A percentile compares a stretch with the other conserved stretches of the same genome.
These are phyloP conservation scores for Orbilia brochopaga DNA, from an alignment of 2,329 filamentous ascomycete species.

Conservation along the genomic window DNA sequence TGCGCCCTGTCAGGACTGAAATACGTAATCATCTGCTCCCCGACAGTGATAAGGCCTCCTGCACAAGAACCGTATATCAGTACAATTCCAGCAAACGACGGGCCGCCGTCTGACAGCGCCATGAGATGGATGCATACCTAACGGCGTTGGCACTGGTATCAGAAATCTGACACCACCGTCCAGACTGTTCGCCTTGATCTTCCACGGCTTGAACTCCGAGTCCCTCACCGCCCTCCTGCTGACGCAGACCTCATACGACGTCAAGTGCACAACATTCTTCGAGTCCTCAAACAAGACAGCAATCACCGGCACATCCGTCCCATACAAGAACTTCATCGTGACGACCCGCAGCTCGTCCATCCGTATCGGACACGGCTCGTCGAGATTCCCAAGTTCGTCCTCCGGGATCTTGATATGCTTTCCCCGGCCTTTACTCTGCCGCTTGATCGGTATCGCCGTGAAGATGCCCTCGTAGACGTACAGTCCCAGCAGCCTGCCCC, in stretches of 20 bases:
- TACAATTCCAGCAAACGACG: background rate
- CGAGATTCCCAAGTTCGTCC: slow-evolving; percentile 65
- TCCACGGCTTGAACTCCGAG: slow-evolving; percentile 61
- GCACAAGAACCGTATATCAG: background rate
- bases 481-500: slow-evolving; percentile 52
- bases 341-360: slow-evolving; percentile 72
- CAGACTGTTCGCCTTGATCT: slow-evolving; percentile 63
- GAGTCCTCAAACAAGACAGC: slow-evolving; percentile 71
- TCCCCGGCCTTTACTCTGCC: slow-evolving; percentile 43
- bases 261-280: slow-evolving; percentile 61
- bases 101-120: too few relatives aligned
- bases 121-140: slow-evolving; percentile 23
- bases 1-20: slow-evolving; percentile 64
- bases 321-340: slow-evolving; percentile 70
- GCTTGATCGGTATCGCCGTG: slow-evolving; percentile 52
- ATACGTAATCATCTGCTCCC: slow-evolving; percentile 82
- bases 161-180: slow-evolving; percentile 67
- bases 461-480: slow-evolving; percentile 54
- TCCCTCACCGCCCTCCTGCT: slow-evolving; percentile 44
- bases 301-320: slow-evolving; percentile 65
- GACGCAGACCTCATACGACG: slow-evolving; percentile 52
- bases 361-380: slow-evolving; percentile 67
- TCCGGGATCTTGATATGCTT: slow-evolving; percentile 33
- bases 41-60: slow-evolving; percentile 75
- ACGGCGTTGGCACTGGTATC: slow-evolving; percentile 66